These are phyloP conservation scores for Solanum pinnatisectum DNA, from an alignment of 257 asterid species.

Conservation along the genomic window DNA sequence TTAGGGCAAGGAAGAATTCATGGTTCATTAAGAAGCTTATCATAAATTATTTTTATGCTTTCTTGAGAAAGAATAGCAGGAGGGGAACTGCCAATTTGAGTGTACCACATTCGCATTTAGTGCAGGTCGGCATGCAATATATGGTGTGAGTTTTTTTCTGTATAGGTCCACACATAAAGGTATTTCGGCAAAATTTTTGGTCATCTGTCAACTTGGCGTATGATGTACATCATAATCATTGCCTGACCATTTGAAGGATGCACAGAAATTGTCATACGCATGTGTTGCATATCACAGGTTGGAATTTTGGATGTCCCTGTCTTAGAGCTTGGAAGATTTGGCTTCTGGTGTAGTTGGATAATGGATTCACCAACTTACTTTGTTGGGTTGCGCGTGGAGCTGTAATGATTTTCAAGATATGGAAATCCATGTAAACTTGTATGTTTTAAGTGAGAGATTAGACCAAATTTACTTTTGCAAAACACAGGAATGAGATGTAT, in stretches of 20 bases:
- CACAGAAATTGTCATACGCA: neutral
- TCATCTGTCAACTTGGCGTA: neutral
- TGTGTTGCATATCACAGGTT: neutral
- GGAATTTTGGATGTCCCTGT: neutral
- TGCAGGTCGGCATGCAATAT: slow-evolving; percentile 95
- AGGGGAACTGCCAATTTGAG: slow-evolving; percentile 81
- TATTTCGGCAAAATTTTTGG: neutral
- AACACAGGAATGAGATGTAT: neutral
- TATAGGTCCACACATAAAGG: neutral
- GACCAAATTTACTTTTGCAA: neutral
- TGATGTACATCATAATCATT: neutral
- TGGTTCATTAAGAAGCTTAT: slow-evolving; percentile 91
- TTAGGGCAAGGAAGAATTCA: slow-evolving; percentile 86
- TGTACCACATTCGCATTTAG: slow-evolving; percentile 77
- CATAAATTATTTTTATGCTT: slow-evolving; percentile 81
- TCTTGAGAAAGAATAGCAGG: slow-evolving; percentile 84
- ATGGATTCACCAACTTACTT: neutral
- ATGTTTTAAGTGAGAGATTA: neutral
- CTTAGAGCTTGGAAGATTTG: neutral
- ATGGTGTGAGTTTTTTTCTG: slow-evolving; percentile 41
- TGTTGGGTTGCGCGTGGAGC: neutral
- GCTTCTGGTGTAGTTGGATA: neutral
- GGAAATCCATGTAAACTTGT: neutral
- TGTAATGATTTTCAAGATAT: neutral
- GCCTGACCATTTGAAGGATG: neutral